phyloP scores from a whole-genome alignment of 2,329 filamentous ascomycete genomes.

The Venturia pyrina region DNA sequence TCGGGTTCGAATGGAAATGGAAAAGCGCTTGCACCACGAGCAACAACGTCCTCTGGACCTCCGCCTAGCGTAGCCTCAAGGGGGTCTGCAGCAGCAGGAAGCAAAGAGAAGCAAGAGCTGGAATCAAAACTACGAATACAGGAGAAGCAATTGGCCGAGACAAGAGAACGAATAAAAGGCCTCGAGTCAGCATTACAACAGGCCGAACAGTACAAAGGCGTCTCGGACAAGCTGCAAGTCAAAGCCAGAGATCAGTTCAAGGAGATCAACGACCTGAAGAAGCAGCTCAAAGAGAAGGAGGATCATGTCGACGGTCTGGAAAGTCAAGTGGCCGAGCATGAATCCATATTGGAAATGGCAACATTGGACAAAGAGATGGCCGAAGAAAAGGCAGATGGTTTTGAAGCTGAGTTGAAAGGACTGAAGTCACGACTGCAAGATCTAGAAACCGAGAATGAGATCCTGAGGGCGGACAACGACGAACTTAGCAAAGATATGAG shows the following conservation, averaged over 20 bases:
- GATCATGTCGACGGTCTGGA: conserved; percentile 59
- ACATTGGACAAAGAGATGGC: conserved; percentile 92
- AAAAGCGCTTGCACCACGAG: conserved; percentile 18
- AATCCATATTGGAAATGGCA: conserved; percentile 74
- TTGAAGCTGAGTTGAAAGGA: conserved; percentile 69
- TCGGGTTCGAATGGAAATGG: conserved; percentile 14
- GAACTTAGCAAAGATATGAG: conserved; percentile 78
- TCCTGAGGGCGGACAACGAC: conserved; percentile 76
- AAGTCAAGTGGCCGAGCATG: conserved; percentile 69
- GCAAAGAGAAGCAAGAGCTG: conserved; percentile 68
- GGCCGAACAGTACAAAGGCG: conserved; percentile 66
- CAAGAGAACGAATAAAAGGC: conserved; percentile 72
- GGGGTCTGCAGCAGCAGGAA: conserved; percentile 17
- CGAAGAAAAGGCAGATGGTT: conserved; percentile 77
- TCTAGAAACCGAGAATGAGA: conserved; percentile 76
- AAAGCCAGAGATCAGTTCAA: conserved; percentile 81
- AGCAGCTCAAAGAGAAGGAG: conserved; percentile 68
- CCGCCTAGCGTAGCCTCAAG: conserved; percentile 3
- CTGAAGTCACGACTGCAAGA: conserved; percentile 72
- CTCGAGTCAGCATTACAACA: conserved; percentile 69
- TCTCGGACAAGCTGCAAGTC: conserved; percentile 82
- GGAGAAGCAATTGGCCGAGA: conserved; percentile 77
- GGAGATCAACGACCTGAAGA: conserved; percentile 67
- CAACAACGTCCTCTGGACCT: conserved; percentile 15
- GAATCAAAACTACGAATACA: conserved; percentile 79